phyloP scores from a whole-genome alignment of 352 stramenopile genomes.

The Globisporangium mamillatum region DNA sequence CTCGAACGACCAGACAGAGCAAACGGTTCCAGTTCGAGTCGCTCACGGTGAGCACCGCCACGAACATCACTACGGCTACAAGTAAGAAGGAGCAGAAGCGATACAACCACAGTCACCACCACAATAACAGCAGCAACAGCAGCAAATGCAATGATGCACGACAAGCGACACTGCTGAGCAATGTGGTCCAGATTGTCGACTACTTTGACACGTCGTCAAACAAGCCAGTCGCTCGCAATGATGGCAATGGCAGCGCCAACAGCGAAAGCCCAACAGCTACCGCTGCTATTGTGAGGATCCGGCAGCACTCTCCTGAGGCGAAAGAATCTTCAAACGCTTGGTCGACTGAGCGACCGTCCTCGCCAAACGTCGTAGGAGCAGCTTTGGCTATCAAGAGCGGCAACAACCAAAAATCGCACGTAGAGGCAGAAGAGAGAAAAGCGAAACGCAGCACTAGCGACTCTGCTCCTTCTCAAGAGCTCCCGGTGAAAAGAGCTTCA shows the following conservation, averaged over 20 bases:
- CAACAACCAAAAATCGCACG: background rate
- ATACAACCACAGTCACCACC: background rate
- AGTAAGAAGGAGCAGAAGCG: background rate
- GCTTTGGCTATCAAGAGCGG: background rate
- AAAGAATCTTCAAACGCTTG: background rate
- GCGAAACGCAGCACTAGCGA: too few species aligned
- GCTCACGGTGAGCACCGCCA: background rate
- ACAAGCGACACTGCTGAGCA: background rate
- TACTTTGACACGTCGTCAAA: background rate
- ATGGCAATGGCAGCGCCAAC: background rate
- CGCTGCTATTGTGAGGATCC: background rate
- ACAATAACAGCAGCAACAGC: background rate
- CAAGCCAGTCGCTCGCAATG: background rate
- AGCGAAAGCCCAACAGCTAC: background rate
- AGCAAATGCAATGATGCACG: conserved; percentile 4
- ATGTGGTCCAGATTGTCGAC: background rate
- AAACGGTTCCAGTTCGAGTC: conserved; percentile 9
- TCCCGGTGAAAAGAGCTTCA: background rate
- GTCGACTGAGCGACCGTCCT: background rate
- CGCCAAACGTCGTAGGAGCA: background rate
- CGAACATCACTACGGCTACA: background rate
- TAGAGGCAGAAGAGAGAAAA: background rate
- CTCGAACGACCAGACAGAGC: conserved; percentile 8
- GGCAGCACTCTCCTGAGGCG: background rate
- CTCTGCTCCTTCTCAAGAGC: background rate